Percentiles rank a stretch among this genome's conserved stretches.
Conservation (phyloP, 345 rosid species). For the Erysimum cheiranthoides region DNA sequence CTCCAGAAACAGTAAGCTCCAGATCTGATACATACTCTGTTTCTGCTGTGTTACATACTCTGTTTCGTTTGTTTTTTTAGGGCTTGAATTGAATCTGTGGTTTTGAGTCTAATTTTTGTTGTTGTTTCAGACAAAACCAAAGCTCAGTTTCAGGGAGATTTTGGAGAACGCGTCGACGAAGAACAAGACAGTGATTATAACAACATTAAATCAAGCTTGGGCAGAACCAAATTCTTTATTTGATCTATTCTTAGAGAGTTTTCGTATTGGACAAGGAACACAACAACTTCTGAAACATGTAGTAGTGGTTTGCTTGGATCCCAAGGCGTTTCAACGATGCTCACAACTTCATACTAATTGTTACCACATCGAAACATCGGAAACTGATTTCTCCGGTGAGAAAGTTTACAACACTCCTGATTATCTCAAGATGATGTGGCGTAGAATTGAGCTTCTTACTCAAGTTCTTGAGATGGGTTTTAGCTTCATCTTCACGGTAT, state of each 20-base stretch:
- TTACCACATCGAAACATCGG: constrained; percentile 42
- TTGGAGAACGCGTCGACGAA: constrained; percentile 38
- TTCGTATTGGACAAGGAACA: constrained; percentile 58
- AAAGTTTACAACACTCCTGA: constrained; percentile 61
- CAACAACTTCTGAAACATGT: constrained; percentile 53
- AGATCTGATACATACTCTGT: constrained; percentile 31
- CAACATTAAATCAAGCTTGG: constrained; percentile 75
- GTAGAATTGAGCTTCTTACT: constrained; percentile 57
- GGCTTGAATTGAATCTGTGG: constrained; percentile 13
- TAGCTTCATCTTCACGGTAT: constrained; percentile 74
- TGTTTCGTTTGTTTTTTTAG: background rate
- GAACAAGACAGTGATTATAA: constrained; percentile 66
- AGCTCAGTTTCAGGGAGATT: constrained; percentile 33
- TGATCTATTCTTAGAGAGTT: constrained; percentile 75
- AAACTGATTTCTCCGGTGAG: constrained; percentile 54
- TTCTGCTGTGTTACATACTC: constrained; percentile 13
- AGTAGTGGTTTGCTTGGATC: constrained; percentile 61
- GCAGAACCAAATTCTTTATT: constrained; percentile 62
- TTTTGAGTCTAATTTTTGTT: background rate
- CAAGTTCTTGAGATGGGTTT: constrained; percentile 65
- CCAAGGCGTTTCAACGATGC: constrained; percentile 62
- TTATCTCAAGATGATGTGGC: constrained; percentile 83
- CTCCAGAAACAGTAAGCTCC: constrained; percentile 36
- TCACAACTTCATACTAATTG: constrained; percentile 52
- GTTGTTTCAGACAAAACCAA: constrained; percentile 33